These are phyloP conservation scores for Magnaporthales sp. DNA, from an alignment of 2,329 filamentous ascomycete genomes.

Conservation along the genomic window DNA sequence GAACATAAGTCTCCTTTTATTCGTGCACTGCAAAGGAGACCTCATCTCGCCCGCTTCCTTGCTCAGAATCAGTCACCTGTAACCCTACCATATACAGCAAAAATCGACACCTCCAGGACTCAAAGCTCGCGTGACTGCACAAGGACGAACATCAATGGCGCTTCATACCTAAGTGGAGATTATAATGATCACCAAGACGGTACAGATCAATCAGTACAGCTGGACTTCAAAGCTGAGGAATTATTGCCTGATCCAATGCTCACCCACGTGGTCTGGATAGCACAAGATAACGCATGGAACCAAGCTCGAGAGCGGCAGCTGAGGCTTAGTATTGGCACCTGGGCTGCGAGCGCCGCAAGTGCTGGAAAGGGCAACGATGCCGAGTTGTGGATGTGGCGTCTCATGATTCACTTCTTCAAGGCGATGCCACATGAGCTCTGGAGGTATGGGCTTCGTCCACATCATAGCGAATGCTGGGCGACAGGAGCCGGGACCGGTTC, in stretches of 20 bases:
- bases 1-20: not conserved
- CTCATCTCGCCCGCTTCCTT: not conserved
- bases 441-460: constrained; percentile 5
- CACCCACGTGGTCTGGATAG: constrained; percentile 3
- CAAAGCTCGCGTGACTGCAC: not conserved
- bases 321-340: not conserved
- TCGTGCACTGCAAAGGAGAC: not conserved
- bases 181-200: not conserved
- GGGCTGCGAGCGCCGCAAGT: not conserved
- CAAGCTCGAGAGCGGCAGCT: not conserved
- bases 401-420: constrained; percentile 4
- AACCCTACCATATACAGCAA: not conserved
- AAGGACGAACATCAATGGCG: not conserved
- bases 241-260: not conserved
- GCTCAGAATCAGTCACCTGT: not conserved
- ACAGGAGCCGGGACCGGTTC: not conserved
- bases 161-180: not conserved
- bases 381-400: constrained; percentile 6
- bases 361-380: not conserved
- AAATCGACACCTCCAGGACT: not conserved
- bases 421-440: constrained; percentile 5
- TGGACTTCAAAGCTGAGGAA: not conserved
- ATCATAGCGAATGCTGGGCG: not conserved
- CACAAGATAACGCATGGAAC: not conserved
- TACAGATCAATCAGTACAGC: not conserved